Conservation (phyloP, 176 grass and related monocot species). For the Ensete glaucum region DNA sequence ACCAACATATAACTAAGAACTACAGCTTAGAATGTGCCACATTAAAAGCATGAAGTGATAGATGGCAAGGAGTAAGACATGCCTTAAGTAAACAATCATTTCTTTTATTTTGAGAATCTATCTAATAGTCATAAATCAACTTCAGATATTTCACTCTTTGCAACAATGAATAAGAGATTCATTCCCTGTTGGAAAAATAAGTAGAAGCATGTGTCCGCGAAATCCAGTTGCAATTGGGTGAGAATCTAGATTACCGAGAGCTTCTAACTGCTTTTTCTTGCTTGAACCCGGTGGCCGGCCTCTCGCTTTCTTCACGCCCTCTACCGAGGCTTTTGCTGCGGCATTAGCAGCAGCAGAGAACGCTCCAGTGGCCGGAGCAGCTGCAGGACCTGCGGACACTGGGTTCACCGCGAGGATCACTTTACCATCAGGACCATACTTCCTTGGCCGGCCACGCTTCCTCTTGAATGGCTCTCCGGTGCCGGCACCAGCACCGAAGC, state of each 20-base stretch:
- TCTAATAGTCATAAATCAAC: no score
- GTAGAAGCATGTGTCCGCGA: not conserved
- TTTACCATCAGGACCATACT: conserved; percentile 67
- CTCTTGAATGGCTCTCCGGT: conserved; percentile 52
- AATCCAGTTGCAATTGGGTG: not conserved
- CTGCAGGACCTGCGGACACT: conserved; percentile 12
- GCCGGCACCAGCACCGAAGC: conserved; percentile 13
- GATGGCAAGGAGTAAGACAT: not conserved
- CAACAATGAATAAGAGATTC: not conserved
- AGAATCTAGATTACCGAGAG: conserved; percentile 38
- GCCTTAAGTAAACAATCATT: not conserved
- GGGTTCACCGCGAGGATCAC: conserved; percentile 52
- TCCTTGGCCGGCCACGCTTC: conserved; percentile 88
- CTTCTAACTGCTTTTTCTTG: conserved; percentile 48
- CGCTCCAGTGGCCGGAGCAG: conserved; percentile 18
- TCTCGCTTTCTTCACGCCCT: conserved; percentile 53
- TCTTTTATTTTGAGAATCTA: no score
- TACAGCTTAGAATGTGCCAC: not conserved
- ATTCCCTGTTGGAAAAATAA: not conserved
- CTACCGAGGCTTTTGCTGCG: conserved; percentile 23
- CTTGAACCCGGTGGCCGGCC: conserved; percentile 78
- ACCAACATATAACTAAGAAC: not conserved
- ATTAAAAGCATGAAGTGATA: not conserved
- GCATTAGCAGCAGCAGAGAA: conserved; percentile 29
- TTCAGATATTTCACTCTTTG: not conserved